Conservation (phyloP, 441 rosid species). For the Melastoma candidum region DNA sequence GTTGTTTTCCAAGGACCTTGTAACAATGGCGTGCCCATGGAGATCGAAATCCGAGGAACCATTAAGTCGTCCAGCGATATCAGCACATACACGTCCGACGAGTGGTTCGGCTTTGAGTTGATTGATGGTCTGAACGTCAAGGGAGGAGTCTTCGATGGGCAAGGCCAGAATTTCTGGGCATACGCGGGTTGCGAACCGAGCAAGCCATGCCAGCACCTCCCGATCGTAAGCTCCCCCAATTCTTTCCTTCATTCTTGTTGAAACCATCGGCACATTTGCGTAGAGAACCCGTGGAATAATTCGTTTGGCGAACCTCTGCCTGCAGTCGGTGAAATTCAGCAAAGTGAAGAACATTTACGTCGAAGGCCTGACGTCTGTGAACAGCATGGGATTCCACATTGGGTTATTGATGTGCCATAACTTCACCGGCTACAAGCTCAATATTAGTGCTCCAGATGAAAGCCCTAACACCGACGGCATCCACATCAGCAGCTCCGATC, state of each 20-base stretch:
- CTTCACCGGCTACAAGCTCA: constrained; percentile 7
- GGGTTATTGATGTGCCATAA: not conserved
- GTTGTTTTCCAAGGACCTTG: constrained; percentile 37
- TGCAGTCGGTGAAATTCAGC: constrained; percentile 13
- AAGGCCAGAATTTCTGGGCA: constrained; percentile 26
- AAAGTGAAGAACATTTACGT: constrained; percentile 3
- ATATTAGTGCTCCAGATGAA: constrained; percentile 5
- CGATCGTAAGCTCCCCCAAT: constrained; percentile 17
- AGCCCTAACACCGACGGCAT: constrained; percentile 19
- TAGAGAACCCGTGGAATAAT: not conserved
- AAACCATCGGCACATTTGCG: not conserved
- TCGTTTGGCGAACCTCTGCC: not conserved
- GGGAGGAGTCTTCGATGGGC: constrained; percentile 38
- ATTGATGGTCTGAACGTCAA: constrained; percentile 22
- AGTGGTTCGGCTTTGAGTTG: constrained; percentile 28
- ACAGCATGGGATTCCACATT: constrained; percentile 16
- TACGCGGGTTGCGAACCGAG: constrained; percentile 17
- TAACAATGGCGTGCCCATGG: constrained; percentile 8
- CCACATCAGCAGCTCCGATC: constrained; percentile 12
- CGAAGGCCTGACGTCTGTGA: constrained; percentile 14
- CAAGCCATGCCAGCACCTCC: constrained; percentile 20
- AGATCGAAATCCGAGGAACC: constrained; percentile 24
- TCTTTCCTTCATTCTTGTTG: not conserved
- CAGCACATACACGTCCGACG: constrained; percentile 8
- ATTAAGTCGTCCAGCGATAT: constrained; percentile 19